Evolutionary conservation across 75 land plant species (phyloP).

Genomic region (Selaginella tamariscina): DNA sequence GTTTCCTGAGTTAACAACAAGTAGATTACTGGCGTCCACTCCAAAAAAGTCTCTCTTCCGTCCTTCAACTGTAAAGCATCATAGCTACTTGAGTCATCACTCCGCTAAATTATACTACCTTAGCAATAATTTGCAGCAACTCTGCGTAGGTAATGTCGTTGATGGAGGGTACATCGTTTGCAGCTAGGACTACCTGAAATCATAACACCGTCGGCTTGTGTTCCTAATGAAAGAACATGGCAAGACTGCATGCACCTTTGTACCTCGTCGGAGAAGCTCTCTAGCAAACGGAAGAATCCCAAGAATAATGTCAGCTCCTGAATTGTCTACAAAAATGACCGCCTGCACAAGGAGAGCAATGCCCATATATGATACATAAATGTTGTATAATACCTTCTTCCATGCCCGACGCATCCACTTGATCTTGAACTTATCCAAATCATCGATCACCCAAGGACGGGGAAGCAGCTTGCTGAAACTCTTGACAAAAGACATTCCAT

Average conservation of each 20-base stretch:
- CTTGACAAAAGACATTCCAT: conserved; percentile 77
- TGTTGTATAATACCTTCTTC: conserved; percentile 51
- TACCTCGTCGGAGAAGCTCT: conserved; percentile 83
- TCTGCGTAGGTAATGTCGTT: conserved; percentile 88
- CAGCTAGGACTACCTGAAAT: conserved; percentile 83
- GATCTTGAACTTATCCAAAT: conserved; percentile 72
- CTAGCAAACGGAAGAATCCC: conserved; percentile 95
- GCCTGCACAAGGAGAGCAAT: conserved; percentile 39
- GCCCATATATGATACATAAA: not conserved
- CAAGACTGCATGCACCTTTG: conserved; percentile 43
- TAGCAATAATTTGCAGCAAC: conserved; percentile 58
- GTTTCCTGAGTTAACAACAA: conserved; percentile 86
- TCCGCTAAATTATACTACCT: conserved; percentile 31
- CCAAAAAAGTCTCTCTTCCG: conserved; percentile 51
- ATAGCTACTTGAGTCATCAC: conserved; percentile 1
- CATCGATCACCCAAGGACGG: conserved; percentile 97
- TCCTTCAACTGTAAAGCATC: conserved; percentile 29
- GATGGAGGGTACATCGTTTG: conserved; percentile 88
- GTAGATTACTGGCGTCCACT: conserved; percentile 64
- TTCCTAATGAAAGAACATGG: too few relatives aligned
- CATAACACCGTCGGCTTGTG: not conserved
- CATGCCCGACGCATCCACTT: conserved; percentile 74
- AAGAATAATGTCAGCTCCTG: conserved; percentile 89
- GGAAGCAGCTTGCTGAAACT: conserved; percentile 77
- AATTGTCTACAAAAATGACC: conserved; percentile 92